Percentiles rank a stretch among this genome's conserved stretches.
phyloP scores from a whole-genome alignment of 805 yeast species.

The Groenewaldozyma tartarivorans region DNA sequence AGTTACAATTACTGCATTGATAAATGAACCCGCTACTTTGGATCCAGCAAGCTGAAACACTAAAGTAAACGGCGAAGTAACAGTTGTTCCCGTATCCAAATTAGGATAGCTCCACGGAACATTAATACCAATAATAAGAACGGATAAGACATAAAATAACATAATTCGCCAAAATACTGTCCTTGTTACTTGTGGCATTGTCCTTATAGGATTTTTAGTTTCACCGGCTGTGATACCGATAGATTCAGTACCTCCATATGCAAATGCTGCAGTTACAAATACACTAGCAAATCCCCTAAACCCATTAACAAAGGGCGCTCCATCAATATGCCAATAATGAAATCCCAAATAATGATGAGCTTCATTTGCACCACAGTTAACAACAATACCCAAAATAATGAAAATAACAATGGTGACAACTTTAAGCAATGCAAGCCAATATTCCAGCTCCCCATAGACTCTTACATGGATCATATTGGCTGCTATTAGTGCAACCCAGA shows the following conservation, averaged over 20 bases:
- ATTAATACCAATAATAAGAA: conserved; percentile 57
- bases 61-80: conserved; percentile 78
- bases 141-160: conserved; percentile 52
- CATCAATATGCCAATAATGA: conserved; percentile 46
- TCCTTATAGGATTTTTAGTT: conserved; percentile 56
- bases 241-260: conserved; percentile 60
- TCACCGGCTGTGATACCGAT: conserved; percentile 71
- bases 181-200: conserved; percentile 63
- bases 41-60: conserved; percentile 65
- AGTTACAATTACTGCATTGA: conserved; percentile 68
- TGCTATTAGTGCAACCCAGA: conserved; percentile 35
- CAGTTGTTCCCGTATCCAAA: conserved; percentile 42
- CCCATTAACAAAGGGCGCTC: conserved; percentile 37
- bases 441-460: conserved; percentile 37
- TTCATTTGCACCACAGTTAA: conserved; percentile 71
- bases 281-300: conserved; percentile 56
- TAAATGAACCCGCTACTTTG: conserved; percentile 56
- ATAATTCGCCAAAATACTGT: conserved; percentile 61
- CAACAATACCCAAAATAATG: conserved; percentile 50
- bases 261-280: conserved; percentile 57
- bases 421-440: conserved; percentile 55
- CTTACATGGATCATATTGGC: conserved; percentile 39
- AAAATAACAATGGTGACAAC: conserved; percentile 58
- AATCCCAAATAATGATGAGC: conserved; percentile 61
- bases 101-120: conserved; percentile 50